Percentiles rank a stretch among this genome's conserved stretches.
Conservation (phyloP, 768 basidiomycete species). For the Suillus clintonianus region DNA sequence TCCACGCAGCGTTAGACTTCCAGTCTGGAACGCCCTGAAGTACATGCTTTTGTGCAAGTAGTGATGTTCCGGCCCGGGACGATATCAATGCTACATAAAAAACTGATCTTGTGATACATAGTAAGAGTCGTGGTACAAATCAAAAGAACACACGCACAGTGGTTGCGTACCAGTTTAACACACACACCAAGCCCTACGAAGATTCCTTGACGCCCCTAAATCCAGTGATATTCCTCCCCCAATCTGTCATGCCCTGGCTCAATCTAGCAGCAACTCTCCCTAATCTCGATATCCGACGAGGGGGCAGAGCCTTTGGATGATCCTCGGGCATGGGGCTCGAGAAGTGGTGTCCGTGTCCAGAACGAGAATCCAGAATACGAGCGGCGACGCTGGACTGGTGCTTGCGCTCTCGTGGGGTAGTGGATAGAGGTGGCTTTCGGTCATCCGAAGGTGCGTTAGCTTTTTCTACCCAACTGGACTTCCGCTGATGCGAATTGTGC, state of each 20-base stretch:
- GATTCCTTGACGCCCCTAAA: conserved; percentile 9
- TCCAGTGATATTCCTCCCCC: conserved; percentile 30
- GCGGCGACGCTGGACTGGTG: conserved; percentile 12
- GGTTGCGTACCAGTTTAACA: neutral
- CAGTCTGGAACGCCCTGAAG: no score
- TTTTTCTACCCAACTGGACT: conserved; percentile 19
- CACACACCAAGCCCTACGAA: neutral
- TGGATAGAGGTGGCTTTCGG: conserved; percentile 20
- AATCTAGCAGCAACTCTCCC: conserved; percentile 23
- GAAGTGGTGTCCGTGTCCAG: conserved; percentile 7
- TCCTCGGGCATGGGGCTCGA: conserved; percentile 9
- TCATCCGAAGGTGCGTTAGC: conserved; percentile 6
- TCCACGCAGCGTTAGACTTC: conserved; percentile 63
- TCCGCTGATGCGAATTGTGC: conserved; percentile 28
- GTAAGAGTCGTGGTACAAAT: no score
- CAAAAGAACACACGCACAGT: neutral
- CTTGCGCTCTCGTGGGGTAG: conserved; percentile 15
- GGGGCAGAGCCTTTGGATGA: conserved; percentile 4
- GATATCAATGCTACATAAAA: no score
- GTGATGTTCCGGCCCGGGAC: no score
- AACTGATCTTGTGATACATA: no score
- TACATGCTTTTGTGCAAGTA: no score
- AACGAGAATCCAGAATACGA: neutral
- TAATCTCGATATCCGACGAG: conserved; percentile 17
- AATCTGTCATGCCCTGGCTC: conserved; percentile 28